Base-by-base conservation (phyloP, 208 protist genomes). In the Leishmania lainsoni region DNA sequence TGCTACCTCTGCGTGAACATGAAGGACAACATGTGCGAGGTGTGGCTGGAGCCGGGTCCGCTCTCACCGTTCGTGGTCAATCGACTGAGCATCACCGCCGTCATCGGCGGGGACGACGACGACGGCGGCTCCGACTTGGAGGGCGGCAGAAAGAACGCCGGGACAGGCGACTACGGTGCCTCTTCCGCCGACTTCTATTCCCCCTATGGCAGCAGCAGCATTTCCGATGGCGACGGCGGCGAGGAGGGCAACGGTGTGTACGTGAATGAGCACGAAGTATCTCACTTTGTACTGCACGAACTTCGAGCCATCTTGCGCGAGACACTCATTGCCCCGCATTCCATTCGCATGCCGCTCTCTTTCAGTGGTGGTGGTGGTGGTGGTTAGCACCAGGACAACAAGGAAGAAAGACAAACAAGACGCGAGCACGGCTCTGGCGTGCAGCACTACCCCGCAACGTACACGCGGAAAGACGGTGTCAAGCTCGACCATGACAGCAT, bases 1-100 rank as follows among this genome's bases (percentile, higher is more conserved):
- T 95, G 91, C 82, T 91, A 90, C 79, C 71, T 97, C 10, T 94
- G 89, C 71, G 61, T 95, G 29, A 97, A 97, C 76, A 42, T 96
- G 16, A 83, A 85, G 59, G 51, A 85, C 68, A 91, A 87, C 78
- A 78, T 63, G 71, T 94, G 91, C 76, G 87, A 83, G 85, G 22
- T 95, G 54, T 96, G 92, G 90, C 82, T 97, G 49, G 89, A 95
- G 73, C 90, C 88, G 3, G 92, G 91, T 14, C 90, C 90, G 76
- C 80, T 95, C 20, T 91, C 87, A 5, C 58, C 83, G n/a, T 94
- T 88, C 32, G 86, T 91, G 17, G 75, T 97, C 32, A 96, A 91
- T 68, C 83, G 94, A 1, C 83, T 97, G 45, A 91, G 79, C 77
- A 78, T 95, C 17, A 85, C 78, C 61, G 91, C 88, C 20, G 84